Evolutionary conservation across 176 grass and related monocot genomes (phyloP), one percentile per base, ranked within the genome.

Genomic region (Saccharum spontaneum): DNA sequence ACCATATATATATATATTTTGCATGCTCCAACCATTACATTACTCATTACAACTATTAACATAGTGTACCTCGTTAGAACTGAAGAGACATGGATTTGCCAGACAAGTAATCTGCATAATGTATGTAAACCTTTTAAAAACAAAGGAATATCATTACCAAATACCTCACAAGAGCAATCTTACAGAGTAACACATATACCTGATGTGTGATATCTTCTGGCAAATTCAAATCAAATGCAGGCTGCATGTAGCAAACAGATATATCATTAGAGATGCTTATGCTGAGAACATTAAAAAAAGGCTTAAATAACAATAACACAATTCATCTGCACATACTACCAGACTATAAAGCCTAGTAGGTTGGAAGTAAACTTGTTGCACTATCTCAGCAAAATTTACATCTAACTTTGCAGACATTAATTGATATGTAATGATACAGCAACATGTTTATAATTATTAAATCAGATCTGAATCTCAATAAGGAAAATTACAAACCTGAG

Each of bases 81-180:
- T 94, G 87, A 98, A 94, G 70, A 91, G 79, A 57, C 83, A 85
- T 89, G 93, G 93, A 94, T 98, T 98, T 84, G 93, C 85, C 78
- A 95, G 69, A 76, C 64, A 90, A 90, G 86, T 87, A 87, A 98
- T 98, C 96, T 98, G 91, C 81, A 85, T 77, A 86, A 73, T 81
- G 33, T 63, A 65, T 57, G 5, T 5, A 86, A 79, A 60, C 13
- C 30, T 46, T 71, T 61, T 81, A 39, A 33, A 70, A 79, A 90
- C 54, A 87, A 55, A 70, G 39, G 33, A 67, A 81, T 72, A 46
- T 33, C 12, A 68, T 69, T 49, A 77, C 66, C 17, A 59, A 37
- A 52, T 43, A 49, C 16, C 26, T 79, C 20, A 16, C 75, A 70
- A 48, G 20, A 38, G 62, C 22, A 61, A 41, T 59, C 39, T 23